These are phyloP conservation scores for Eurotiales sp. DNA, from an alignment of 2,329 filamentous ascomycete genomes.

Conservation along the genomic window DNA sequence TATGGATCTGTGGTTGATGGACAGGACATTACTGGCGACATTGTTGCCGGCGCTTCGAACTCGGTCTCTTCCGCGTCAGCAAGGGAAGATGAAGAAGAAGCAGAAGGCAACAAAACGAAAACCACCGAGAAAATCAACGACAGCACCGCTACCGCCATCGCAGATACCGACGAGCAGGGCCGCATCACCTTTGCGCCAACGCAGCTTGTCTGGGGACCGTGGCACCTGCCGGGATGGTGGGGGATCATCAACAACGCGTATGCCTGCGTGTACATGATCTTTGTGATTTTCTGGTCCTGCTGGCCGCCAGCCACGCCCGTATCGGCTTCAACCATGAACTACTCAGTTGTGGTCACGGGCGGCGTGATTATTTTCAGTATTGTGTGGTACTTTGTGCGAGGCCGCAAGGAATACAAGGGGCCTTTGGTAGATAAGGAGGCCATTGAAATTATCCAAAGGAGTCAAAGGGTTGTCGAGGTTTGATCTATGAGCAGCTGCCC, in stretches of 20 bases:
- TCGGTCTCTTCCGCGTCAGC: neutral
- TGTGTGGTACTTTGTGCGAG: constrained; percentile 40
- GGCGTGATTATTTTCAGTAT: constrained; percentile 42
- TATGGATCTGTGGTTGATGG: constrained; percentile 30
- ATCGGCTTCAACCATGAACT: constrained; percentile 43
- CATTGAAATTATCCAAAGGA: constrained; percentile 11
- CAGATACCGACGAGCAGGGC: constrained; percentile 9
- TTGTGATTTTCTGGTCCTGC: constrained; percentile 57
- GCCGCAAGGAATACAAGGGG: constrained; percentile 32
- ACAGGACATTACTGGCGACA: constrained; percentile 16
- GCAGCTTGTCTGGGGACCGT: constrained; percentile 52
- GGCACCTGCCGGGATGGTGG: constrained; percentile 49
- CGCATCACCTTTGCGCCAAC: constrained; percentile 23
- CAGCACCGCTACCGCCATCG: neutral
- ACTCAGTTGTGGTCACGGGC: constrained; percentile 46
- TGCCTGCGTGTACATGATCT: constrained; percentile 51
- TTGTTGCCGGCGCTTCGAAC: too few relatives aligned
- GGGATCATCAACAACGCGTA: constrained; percentile 55
- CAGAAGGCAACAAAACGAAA: neutral
- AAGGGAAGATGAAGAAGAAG: neutral
- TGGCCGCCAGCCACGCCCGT: constrained; percentile 39
- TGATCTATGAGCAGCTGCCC: too few relatives aligned
- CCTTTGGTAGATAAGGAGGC: constrained; percentile 15
- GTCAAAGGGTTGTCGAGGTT: too few relatives aligned
- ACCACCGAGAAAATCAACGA: neutral